Evolutionary conservation across 108 stramenopile species (phyloP).

Genomic region (Nitzschia sp.): DNA sequence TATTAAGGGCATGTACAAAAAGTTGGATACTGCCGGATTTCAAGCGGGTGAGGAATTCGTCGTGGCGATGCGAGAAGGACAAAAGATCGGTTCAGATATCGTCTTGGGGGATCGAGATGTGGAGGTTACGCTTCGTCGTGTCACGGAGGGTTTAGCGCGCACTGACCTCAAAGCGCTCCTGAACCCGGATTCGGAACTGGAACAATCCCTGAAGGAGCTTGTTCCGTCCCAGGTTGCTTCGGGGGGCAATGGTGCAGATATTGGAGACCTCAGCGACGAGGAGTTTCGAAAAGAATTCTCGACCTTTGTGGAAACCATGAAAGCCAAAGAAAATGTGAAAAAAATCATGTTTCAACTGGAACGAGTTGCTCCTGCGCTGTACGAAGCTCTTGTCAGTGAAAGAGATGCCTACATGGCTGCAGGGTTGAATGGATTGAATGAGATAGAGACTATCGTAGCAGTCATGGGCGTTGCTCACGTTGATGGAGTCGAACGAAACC

Average conservation of each 20-base stretch:
- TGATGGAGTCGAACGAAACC: constrained; percentile 65
- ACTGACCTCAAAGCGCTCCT: constrained; percentile 60
- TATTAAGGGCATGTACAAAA: constrained; percentile 65
- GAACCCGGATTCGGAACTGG: constrained; percentile 49
- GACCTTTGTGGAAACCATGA: constrained; percentile 55
- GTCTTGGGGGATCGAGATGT: constrained; percentile 79
- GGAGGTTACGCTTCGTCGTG: constrained; percentile 64
- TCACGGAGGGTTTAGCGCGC: constrained; percentile 57
- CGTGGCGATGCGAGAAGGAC: constrained; percentile 63
- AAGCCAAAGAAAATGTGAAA: constrained; percentile 7
- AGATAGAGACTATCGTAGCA: constrained; percentile 57
- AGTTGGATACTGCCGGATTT: constrained; percentile 66
- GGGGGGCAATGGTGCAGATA: not conserved
- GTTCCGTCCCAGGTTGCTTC: constrained; percentile 5
- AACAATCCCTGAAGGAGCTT: constrained; percentile 44
- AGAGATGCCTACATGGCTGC: constrained; percentile 82
- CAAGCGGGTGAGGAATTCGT: constrained; percentile 77
- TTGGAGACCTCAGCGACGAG: constrained; percentile 17
- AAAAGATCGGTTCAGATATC: constrained; percentile 55
- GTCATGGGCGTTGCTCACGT: constrained; percentile 80
- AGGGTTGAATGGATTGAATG: constrained; percentile 55
- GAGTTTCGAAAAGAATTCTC: constrained; percentile 49
- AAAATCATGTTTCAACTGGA: constrained; percentile 49
- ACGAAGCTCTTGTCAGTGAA: constrained; percentile 71
- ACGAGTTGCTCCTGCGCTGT: constrained; percentile 60